Evolutionary conservation across 2,329 filamentous ascomycete genomes (phyloP).

Genomic region (Parascedosporium putredinis): DNA sequence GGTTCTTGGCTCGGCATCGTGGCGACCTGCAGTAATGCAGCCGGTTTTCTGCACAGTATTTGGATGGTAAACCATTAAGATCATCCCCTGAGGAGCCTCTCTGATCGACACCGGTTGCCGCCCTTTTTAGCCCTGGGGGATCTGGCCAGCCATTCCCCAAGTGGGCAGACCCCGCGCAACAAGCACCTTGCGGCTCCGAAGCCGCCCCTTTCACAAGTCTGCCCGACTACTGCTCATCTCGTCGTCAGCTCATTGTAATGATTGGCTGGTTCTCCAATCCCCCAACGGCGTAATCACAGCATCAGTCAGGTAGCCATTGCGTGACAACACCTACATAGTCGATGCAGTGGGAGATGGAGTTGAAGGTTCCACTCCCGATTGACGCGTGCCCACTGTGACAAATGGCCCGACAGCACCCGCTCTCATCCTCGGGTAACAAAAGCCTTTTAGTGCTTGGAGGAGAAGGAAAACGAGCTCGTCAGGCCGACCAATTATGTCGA

Average conservation of each 20-base stretch:
- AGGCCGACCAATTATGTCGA: too few species aligned
- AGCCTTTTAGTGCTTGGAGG: too few species aligned
- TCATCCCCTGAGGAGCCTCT: too few species aligned
- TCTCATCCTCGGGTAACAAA: slow-evolving; percentile 5
- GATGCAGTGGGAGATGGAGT: too few species aligned
- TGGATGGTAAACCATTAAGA: too few species aligned
- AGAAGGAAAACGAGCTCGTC: too few species aligned
- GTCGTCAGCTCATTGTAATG: neutral
- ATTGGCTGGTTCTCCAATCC: neutral
- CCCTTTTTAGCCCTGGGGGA: neutral
- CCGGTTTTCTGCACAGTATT: too few species aligned
- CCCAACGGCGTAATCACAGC: too few species aligned
- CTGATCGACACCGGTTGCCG: neutral
- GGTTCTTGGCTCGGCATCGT: too few species aligned
- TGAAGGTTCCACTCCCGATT: neutral
- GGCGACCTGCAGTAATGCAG: too few species aligned
- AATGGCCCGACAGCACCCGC: neutral
- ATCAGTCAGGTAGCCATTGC: too few species aligned
- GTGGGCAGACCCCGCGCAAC: neutral
- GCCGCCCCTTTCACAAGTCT: neutral
- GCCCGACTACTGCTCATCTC: neutral
- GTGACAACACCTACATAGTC: too few species aligned
- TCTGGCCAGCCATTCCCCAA: neutral
- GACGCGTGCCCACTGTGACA: neutral
- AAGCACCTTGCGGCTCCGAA: neutral